Evolutionary conservation across 1,284 basidiomycete genomes (phyloP).

Genomic region (Phellinidium pouzarii): DNA sequence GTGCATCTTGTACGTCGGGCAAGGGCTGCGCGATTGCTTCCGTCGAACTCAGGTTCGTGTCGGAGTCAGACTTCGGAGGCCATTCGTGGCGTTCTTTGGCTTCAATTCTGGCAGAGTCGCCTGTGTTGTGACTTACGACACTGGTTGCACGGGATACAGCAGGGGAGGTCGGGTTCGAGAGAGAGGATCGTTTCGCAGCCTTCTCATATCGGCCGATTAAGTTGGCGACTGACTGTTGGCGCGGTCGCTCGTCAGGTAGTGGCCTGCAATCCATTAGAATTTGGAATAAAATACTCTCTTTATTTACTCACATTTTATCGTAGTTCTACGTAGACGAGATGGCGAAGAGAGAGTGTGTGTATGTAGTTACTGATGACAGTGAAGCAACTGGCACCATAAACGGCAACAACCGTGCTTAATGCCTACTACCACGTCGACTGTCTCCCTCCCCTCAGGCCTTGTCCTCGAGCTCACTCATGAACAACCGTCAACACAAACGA

Average conservation of each 20-base stretch:
- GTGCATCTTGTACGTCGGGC: constrained; percentile 14
- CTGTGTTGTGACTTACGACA: constrained; percentile 46
- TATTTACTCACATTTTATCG: not conserved
- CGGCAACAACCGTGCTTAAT: not conserved
- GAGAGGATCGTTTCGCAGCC: constrained; percentile 48
- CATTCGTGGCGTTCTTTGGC: constrained; percentile 65
- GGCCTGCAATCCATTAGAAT: constrained; percentile 42
- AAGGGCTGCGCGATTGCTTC: constrained; percentile 26
- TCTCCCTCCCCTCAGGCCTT: constrained; percentile 10
- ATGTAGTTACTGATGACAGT: not conserved
- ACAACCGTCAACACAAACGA: not conserved
- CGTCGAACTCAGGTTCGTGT: constrained; percentile 29
- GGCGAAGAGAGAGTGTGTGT: not conserved
- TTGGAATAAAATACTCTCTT: not conserved
- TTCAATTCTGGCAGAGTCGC: constrained; percentile 58
- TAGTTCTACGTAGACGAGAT: not conserved
- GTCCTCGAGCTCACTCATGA: constrained; percentile 5
- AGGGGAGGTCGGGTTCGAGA: constrained; percentile 13
- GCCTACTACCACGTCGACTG: not conserved
- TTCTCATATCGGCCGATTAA: constrained; percentile 78
- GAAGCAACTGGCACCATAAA: not conserved
- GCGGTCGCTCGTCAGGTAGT: constrained; percentile 75
- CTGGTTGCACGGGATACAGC: constrained; percentile 46
- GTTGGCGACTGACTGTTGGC: constrained; percentile 67
- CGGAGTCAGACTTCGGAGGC: constrained; percentile 46